Base-by-base conservation (phyloP, 352 stramenopile species). In the Pythium aquatile region DNA sequence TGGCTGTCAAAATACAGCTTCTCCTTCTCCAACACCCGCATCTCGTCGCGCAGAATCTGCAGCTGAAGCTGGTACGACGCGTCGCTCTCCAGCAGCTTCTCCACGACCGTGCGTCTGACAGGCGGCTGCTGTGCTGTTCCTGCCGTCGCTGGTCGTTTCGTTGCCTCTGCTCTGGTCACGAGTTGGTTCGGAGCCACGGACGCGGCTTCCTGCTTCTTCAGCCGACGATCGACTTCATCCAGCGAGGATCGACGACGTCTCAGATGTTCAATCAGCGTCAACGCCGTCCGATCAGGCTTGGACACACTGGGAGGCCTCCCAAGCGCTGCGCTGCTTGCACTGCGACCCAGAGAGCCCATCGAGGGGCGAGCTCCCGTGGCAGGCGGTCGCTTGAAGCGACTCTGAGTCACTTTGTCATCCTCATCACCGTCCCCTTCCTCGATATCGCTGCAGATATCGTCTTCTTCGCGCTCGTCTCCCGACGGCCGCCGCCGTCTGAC, bases 71-170 rank as follows among this genome's bases (percentile, higher is more conserved):
- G 78, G 58, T 83, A 93, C 1, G 80, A 59, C 0, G 81, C 77
- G 42, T 93, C 83, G 47, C 74, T 87, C 58, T 87, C 81, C 4
- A 93, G 71, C 44, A 93, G 61, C 32, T 85, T 76, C 67, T 93
- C 83, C 10, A 93, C 79, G 2, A 73, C 69, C 4, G 30, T 58
- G 26, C 58, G 57, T 9, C 53, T 28, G 32, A 10, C 11, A 48
- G 32, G 53, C 58, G 58, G 3, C 37, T 16, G 24, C 58, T 37
- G 1, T 28, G 48, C 1, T 54, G 37, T 5, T 20, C 44, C 44
- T 5, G 44, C 20, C n/a, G 44, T 51, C 44, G n/a, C 7, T 0
- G 24, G 44, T 30, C 44, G 44, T 20, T 51, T 51, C 1, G 37
- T 42, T 5, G 8, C 1, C 37, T 42, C 37, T 13, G 11, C 1